phyloP scores from a whole-genome alignment of 306 rosid genomes.

The Glycine soja region DNA sequence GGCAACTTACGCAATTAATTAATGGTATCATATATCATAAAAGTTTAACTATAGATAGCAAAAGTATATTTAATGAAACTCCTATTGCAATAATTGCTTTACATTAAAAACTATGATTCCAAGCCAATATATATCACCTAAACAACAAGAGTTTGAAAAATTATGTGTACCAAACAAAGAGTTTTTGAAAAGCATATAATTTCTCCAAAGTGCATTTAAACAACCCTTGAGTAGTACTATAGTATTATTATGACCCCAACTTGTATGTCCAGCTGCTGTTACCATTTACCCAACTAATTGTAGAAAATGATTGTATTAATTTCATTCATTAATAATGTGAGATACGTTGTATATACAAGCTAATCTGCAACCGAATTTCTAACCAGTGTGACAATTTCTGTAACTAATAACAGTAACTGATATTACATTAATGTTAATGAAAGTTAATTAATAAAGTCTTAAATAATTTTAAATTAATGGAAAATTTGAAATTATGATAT shows the following conservation, averaged over 20 bases:
- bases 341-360: neutral
- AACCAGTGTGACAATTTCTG: neutral
- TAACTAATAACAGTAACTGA: neutral
- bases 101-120: conserved; percentile 26
- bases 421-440: neutral
- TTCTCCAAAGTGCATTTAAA: neutral
- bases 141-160: conserved; percentile 38
- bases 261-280: neutral
- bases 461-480: neutral
- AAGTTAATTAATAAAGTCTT: neutral
- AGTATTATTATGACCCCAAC: neutral
- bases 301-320: neutral
- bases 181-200: conserved; percentile 23
- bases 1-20: conserved; percentile 40
- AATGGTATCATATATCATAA: conserved; percentile 22
- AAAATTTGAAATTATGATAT: no score
- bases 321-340: neutral
- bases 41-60: conserved; percentile 24
- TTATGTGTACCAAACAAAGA: conserved; percentile 1
- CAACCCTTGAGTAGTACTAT: neutral
- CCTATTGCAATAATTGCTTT: neutral
- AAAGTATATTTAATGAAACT: conserved; percentile 33
- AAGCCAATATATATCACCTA: conserved; percentile 16
- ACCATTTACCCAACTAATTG: neutral
- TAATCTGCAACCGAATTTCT: neutral